These are phyloP conservation scores for Pyrus communis DNA, from an alignment of 306 rosid genomes.

Conservation along the genomic window DNA sequence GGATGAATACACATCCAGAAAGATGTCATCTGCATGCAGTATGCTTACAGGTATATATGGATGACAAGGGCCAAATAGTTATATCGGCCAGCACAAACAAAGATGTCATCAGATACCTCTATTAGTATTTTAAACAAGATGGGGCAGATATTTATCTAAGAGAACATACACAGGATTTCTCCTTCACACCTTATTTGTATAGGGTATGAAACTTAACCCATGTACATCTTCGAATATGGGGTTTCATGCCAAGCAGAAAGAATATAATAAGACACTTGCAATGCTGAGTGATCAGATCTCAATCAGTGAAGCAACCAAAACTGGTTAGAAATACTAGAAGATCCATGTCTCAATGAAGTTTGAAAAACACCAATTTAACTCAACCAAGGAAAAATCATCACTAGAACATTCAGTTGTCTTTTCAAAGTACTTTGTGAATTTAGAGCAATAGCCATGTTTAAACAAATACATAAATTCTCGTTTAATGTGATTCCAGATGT, in stretches of 20 bases:
- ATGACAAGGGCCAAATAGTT: background rate
- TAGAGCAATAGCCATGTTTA: background rate
- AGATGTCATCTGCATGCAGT: background rate
- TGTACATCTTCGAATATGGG: background rate
- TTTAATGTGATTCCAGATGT: no score
- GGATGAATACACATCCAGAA: background rate
- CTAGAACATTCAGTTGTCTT: background rate
- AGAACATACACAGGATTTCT: background rate
- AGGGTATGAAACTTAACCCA: background rate
- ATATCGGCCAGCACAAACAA: background rate
- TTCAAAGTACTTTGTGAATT: background rate
- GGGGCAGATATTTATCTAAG: background rate
- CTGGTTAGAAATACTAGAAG: background rate
- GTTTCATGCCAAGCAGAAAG: background rate
- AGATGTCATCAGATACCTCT: background rate
- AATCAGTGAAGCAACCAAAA: background rate
- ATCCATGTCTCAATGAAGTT: background rate
- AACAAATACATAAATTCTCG: no score
- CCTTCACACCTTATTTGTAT: background rate
- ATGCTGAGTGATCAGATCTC: background rate
- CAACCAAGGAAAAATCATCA: background rate
- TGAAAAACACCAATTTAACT: background rate
- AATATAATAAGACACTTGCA: background rate
- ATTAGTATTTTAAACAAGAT: background rate
- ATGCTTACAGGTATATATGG: background rate